These are phyloP conservation scores for Ceratocystis ficicola DNA, from an alignment of 2,329 filamentous ascomycete genomes.

Conservation along the genomic window DNA sequence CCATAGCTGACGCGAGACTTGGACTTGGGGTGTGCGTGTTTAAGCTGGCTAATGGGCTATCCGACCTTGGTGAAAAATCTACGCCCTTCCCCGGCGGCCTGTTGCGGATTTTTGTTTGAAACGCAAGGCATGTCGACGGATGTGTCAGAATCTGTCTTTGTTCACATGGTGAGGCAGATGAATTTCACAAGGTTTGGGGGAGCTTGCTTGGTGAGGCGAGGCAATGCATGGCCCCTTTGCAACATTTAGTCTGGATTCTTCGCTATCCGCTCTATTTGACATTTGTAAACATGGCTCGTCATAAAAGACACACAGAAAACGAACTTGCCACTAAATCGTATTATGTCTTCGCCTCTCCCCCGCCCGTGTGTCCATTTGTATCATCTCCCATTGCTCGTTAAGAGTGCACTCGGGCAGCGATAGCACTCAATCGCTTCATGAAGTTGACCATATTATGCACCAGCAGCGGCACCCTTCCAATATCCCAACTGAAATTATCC, in stretches of 20 bases:
- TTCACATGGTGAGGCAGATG: not conserved
- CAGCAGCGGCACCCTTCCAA: conserved; percentile 43
- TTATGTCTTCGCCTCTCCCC: not conserved
- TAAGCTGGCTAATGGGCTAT: not conserved
- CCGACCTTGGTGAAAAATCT: not conserved
- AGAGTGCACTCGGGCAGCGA: conserved; percentile 32
- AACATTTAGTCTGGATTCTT: too few species aligned
- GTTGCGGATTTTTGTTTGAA: not conserved
- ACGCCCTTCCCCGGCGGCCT: not conserved
- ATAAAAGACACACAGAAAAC: too few species aligned
- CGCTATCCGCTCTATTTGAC: not conserved
- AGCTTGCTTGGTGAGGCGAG: not conserved
- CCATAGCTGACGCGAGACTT: too few species aligned
- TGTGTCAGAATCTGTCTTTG: conserved; percentile 2
- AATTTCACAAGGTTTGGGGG: not conserved
- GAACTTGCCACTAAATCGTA: too few species aligned
- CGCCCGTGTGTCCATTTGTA: not conserved
- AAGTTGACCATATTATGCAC: conserved; percentile 56
- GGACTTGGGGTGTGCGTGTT: not conserved
- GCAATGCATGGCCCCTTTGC: not conserved
- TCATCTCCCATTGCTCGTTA: not conserved
- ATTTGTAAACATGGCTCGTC: not conserved
- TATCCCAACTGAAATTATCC: conserved; percentile 37
- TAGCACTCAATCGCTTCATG: conserved; percentile 45
- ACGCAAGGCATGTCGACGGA: not conserved